Evolutionary conservation across 2,329 filamentous ascomycete species (phyloP).

Genomic region (Blastomyces silverae): DNA sequence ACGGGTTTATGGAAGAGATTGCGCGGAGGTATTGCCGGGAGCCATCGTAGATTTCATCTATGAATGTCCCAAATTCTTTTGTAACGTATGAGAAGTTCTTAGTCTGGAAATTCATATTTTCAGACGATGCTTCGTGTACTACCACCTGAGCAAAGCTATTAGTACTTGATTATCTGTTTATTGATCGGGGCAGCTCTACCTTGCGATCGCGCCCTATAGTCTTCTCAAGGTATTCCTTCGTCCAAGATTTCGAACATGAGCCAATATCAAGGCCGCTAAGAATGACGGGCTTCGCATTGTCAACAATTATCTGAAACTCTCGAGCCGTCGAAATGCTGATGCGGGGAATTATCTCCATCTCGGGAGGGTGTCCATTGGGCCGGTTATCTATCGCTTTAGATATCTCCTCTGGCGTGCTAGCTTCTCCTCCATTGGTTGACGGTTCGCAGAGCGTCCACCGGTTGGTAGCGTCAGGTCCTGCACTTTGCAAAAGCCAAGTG

Average conservation of each 20-base stretch:
- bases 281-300: constrained; percentile 55
- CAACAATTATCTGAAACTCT: constrained; percentile 57
- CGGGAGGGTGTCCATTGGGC: constrained; percentile 17
- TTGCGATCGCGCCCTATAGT: constrained; percentile 56
- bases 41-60: constrained; percentile 54
- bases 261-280: constrained; percentile 62
- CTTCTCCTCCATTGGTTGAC: background rate
- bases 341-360: constrained; percentile 43
- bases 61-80: constrained; percentile 60
- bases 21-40: constrained; percentile 69
- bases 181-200: constrained; percentile 38
- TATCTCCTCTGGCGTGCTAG: background rate
- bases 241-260: constrained; percentile 61
- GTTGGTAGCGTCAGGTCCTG: constrained; percentile 25
- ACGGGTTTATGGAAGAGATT: constrained; percentile 61
- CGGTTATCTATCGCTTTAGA: background rate
- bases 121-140: constrained; percentile 61
- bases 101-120: constrained; percentile 68
- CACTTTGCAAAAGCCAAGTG: constrained; percentile 44
- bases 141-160: constrained; percentile 49
- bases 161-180: constrained; percentile 14
- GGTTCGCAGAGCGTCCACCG: constrained; percentile 26
- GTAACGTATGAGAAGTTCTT: constrained; percentile 78
- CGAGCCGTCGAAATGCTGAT: constrained; percentile 46
- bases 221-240: constrained; percentile 57